These are phyloP conservation scores for Ustilago trichophora DNA, from an alignment of 1,284 basidiomycete species.

Conservation along the genomic window DNA sequence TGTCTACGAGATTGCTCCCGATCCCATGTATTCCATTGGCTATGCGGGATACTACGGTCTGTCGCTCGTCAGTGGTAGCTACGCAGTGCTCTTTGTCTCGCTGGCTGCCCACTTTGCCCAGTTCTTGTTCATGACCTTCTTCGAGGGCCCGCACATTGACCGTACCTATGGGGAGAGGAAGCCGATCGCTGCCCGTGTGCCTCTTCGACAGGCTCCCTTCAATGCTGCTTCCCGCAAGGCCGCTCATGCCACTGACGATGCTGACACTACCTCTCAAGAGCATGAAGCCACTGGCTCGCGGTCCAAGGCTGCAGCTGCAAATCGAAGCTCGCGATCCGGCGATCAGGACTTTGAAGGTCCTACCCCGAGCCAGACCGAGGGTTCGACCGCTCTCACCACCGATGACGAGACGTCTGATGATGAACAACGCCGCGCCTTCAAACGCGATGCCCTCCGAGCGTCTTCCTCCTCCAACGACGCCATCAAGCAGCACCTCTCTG, in stretches of 20 bases:
- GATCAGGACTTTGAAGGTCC: constrained; percentile 13
- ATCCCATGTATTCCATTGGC: constrained; percentile 91
- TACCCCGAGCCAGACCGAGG: constrained; percentile 46
- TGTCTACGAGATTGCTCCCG: constrained; percentile 88
- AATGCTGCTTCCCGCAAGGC: constrained; percentile 55
- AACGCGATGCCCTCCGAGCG: constrained; percentile 17
- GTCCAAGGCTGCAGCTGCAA: not conserved
- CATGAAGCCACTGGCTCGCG: not conserved
- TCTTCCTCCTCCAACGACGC: constrained; percentile 44
- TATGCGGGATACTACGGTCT: constrained; percentile 82
- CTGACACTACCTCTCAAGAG: not conserved
- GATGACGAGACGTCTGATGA: constrained; percentile 40
- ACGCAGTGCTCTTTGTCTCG: constrained; percentile 89
- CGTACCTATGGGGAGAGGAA: constrained; percentile 61
- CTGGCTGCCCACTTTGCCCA: constrained; percentile 92
- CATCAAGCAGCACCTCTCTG: constrained; percentile 19
- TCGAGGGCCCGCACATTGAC: constrained; percentile 88
- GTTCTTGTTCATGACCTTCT: constrained; percentile 94
- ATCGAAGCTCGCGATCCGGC: not conserved
- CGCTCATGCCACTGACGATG: constrained; percentile 15
- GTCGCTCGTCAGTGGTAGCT: constrained; percentile 86
- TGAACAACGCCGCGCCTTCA: constrained; percentile 15
- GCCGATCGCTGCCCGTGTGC: constrained; percentile 40
- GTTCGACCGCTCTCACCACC: constrained; percentile 38
- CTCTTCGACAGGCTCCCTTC: constrained; percentile 43